These are phyloP conservation scores for Globisporangium radiosum DNA, from an alignment of 352 stramenopile genomes.

Conservation along the genomic window DNA sequence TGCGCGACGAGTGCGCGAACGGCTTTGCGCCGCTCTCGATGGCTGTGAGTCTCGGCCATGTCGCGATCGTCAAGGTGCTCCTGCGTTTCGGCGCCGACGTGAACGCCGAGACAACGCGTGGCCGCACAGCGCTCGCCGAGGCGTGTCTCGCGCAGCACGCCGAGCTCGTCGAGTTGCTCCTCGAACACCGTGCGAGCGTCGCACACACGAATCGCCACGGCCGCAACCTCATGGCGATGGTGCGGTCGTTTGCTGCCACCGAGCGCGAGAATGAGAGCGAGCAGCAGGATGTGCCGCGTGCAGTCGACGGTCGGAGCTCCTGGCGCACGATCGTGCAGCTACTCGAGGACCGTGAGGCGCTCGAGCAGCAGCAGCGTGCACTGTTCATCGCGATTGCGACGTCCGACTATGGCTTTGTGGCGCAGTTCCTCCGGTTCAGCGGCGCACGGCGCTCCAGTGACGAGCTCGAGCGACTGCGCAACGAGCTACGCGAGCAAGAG, in stretches of 20 bases:
- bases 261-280: neutral
- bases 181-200: constrained; percentile 54
- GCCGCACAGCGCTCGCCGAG: constrained; percentile 56
- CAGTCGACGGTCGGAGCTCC: neutral
- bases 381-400: constrained; percentile 67
- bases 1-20: constrained; percentile 61
- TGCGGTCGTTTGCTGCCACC: constrained; percentile 19
- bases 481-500: constrained; percentile 19
- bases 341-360: constrained; percentile 30
- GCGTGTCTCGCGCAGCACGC: constrained; percentile 42
- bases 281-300: neutral
- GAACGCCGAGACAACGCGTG: constrained; percentile 60
- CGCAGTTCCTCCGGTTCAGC: constrained; percentile 36
- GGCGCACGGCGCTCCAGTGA: constrained; percentile 4
- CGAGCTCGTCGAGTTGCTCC: constrained; percentile 45
- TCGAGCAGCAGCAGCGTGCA: constrained; percentile 44
- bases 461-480: constrained; percentile 13
- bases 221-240: constrained; percentile 36
- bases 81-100: constrained; percentile 63
- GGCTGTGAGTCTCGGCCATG: constrained; percentile 34
- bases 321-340: constrained; percentile 32
- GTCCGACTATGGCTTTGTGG: constrained; percentile 60
- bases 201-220: constrained; percentile 58
- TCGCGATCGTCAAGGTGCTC: constrained; percentile 44
- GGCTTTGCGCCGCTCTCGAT: constrained; percentile 58